phyloP scores from a whole-genome alignment of 148 eudicot genomes.

The Rheum nobile region DNA sequence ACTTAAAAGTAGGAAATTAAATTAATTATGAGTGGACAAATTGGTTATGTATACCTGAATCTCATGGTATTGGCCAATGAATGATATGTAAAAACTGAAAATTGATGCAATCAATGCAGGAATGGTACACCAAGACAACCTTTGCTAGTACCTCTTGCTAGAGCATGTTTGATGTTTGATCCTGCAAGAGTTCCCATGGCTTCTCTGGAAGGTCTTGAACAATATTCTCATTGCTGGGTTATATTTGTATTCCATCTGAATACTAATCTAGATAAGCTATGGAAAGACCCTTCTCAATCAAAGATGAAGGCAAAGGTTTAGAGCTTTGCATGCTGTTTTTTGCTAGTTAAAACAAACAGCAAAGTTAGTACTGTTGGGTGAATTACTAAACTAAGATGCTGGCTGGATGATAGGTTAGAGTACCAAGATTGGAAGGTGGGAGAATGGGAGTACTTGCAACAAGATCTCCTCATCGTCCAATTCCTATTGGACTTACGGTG shows the following conservation, averaged over 20 bases:
- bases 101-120: constrained; percentile 24
- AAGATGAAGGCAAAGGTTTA: constrained; percentile 81
- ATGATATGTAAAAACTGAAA: not conserved
- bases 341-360: not conserved
- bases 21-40: no score
- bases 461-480: constrained; percentile 96
- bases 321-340: not conserved
- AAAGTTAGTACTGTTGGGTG: not conserved
- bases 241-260: constrained; percentile 88
- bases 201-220: constrained; percentile 85
- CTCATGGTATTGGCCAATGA: not conserved
- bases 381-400: not conserved
- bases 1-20: no score
- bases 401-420: constrained; percentile 60
- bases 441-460: constrained; percentile 88
- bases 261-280: constrained; percentile 82
- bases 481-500: constrained; percentile 91
- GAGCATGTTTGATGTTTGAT: constrained; percentile 70
- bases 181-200: constrained; percentile 68
- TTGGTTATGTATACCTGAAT: not conserved
- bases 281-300: constrained; percentile 76
- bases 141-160: constrained; percentile 86
- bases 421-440: constrained; percentile 79
- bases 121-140: constrained; percentile 99
- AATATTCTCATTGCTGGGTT: constrained; percentile 90